A percentile compares a stretch with the other conserved stretches of the same genome.
These are phyloP conservation scores for Shiraia sp. DNA, from an alignment of 2,329 filamentous ascomycete species.

Conservation along the genomic window DNA sequence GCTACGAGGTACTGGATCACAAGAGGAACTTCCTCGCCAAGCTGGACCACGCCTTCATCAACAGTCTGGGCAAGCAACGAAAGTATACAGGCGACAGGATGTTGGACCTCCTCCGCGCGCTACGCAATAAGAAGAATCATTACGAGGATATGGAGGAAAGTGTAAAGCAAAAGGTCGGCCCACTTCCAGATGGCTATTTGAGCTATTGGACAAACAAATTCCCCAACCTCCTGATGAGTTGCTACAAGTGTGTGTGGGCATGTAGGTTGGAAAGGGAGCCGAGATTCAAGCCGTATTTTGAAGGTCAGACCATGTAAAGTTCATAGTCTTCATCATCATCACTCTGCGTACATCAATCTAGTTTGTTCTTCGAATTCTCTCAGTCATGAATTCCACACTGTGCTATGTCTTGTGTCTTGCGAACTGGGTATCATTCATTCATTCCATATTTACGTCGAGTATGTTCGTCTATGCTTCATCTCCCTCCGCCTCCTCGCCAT, in stretches of 20 bases:
- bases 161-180: constrained; percentile 73
- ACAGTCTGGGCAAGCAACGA: constrained; percentile 88
- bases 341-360: not conserved
- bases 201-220: constrained; percentile 82
- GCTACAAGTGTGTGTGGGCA: constrained; percentile 74
- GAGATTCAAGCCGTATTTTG: constrained; percentile 74
- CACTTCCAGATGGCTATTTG: constrained; percentile 78
- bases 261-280: constrained; percentile 66
- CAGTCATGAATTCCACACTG: not conserved
- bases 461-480: constrained; percentile 1
- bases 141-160: constrained; percentile 93
- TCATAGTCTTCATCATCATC: not conserved
- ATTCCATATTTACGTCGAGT: not conserved
- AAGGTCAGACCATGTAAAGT: constrained; percentile 22
- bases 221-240: constrained; percentile 75
- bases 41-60: constrained; percentile 80
- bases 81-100: constrained; percentile 88
- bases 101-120: constrained; percentile 82
- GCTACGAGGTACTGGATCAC: constrained; percentile 52
- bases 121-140: constrained; percentile 96
- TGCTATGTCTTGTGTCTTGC: not conserved
- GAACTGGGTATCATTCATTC: constrained; percentile 6
- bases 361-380: not conserved
- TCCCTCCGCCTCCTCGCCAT: constrained; percentile 7
- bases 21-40: constrained; percentile 76